Evolutionary conservation across 306 rosid species (phyloP), one percentile per base, ranked within the genome.

Genomic region (Corylus heterophylla): DNA sequence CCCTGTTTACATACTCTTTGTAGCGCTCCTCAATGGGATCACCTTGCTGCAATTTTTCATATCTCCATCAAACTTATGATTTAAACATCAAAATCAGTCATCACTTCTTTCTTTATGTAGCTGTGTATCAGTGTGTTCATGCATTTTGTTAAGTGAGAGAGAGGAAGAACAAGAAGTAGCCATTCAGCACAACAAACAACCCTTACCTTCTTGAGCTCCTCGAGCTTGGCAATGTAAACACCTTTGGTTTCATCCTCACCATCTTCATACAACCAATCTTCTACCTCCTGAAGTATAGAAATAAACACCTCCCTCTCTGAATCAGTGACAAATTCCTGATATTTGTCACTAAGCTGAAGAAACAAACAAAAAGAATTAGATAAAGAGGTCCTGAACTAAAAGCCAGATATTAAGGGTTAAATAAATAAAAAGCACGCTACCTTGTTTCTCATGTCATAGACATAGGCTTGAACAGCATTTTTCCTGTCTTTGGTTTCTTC

Each of bases 211-310:
- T 91, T 89, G 3, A 95, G 93, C 73, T 93, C 96, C 86, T 95
- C 99, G 52, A 95, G 99, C 80, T 95, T 95, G 59, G 98, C 93
- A 74, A 89, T 69, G 66, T 95, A 95, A 62, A 95, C 99, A 18
- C 98, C 99, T 79, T 95, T 95, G 29, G 99, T 87, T 81, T 95
- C 99, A 69, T 95, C 99, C 81, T 95, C 99, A 18, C 98, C 99
- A 0, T 93, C 97, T 52, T 95, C 99, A 47, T 95, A 95, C 22
- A 95, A 78, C 99, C 99, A 95, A 69, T 95, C 99, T 82, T 95
- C 98, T 37, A 89, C 93, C 82, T 85, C 89, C 84, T 93, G 97
- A 68, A 95, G 98, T 79, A 74, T 90, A 39, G 90, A 27, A 22
- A 72, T 85, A 72, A 95, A 83, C 42, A 62, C 93, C 37, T 95